Conservation (phyloP, 495 filamentous ascomycete species). For the Paragyromitra xinjiangensis region DNA sequence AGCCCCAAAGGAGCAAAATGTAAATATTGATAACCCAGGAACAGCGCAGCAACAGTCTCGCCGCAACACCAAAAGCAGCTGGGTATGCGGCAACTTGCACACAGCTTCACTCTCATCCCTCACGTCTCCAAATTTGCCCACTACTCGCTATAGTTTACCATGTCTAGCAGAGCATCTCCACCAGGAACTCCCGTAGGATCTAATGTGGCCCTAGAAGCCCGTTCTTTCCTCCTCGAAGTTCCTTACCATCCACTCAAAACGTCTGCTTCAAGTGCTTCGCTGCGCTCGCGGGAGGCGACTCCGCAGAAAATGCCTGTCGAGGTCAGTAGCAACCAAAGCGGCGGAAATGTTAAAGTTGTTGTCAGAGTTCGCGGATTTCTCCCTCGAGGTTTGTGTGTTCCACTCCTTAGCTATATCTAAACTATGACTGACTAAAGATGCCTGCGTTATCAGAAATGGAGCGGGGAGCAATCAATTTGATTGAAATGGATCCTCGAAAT, state of each 20-base stretch:
- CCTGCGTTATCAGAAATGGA: conserved; percentile 71
- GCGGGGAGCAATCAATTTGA: conserved; percentile 80
- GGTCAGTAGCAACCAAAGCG: conserved; percentile 64
- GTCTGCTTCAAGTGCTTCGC: conserved; percentile 67
- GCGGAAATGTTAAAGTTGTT: conserved; percentile 92
- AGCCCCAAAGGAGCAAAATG: conserved; percentile 29
- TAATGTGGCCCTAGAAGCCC: conserved; percentile 50
- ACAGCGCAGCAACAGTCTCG: conserved; percentile 26
- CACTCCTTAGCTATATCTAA: conserved; percentile 7
- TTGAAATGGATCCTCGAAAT: conserved; percentile 85
- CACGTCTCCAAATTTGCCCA: conserved; percentile 16
- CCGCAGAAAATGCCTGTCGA: conserved; percentile 49
- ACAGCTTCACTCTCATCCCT: conserved; percentile 33
- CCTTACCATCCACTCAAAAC: conserved; percentile 59
- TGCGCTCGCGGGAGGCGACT: conserved; percentile 74
- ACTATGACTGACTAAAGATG: conserved; percentile 13
- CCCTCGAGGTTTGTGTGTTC: conserved; percentile 73
- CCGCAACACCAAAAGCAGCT: conserved; percentile 23
- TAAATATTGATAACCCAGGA: conserved; percentile 47
- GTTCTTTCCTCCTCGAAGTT: conserved; percentile 69
- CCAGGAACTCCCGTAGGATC: conserved; percentile 39
- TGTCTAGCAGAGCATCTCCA: conserved; percentile 41
- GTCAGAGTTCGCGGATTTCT: conserved; percentile 91
- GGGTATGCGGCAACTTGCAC: conserved; percentile 23
- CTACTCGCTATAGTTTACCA: conserved; percentile 11